Conservation (phyloP, 192 early-diverging fungal species). For the Neocallimastix lanati region DNA sequence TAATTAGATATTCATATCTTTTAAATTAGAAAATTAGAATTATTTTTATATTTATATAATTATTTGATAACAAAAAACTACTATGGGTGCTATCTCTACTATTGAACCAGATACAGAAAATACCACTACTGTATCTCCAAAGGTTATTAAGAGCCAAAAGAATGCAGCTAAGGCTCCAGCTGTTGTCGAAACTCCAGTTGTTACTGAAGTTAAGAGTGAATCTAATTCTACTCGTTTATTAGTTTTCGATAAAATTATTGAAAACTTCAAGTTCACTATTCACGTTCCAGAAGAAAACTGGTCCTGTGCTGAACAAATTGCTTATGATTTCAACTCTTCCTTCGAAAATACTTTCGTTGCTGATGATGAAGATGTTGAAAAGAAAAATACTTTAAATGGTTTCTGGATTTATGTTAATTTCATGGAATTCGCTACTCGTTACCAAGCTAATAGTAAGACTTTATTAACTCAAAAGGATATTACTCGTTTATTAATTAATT, state of each 20-base stretch:
- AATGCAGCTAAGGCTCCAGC: too few relatives aligned
- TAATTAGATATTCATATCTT: too few relatives aligned
- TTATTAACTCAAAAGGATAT: constrained; percentile 11
- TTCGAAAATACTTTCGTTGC: constrained; percentile 15
- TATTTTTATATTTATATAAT: too few relatives aligned
- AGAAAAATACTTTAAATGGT: constrained; percentile 45
- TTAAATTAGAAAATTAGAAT: too few relatives aligned
- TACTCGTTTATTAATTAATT: constrained; percentile 44
- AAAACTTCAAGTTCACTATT: constrained; percentile 60
- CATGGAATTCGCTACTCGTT: constrained; percentile 14
- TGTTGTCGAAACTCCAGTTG: too few relatives aligned
- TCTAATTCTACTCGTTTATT: too few relatives aligned
- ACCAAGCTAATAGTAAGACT: constrained; percentile 8
- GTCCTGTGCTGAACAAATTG: constrained; percentile 68
- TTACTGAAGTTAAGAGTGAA: too few relatives aligned
- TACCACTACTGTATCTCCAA: too few relatives aligned
- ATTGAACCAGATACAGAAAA: too few relatives aligned
- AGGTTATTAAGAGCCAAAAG: too few relatives aligned
- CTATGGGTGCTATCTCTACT: too few relatives aligned
- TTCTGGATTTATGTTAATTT: constrained; percentile 42
- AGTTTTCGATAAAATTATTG: background rate
- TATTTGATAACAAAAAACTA: too few relatives aligned
- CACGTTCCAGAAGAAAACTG: constrained; percentile 66
- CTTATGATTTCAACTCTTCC: constrained; percentile 43
- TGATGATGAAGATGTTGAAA: constrained; percentile 36